Percentiles rank a stretch among this genome's conserved stretches.
Evolutionary conservation across 257 asterid species (phyloP).

Genomic region (Penstemon eatonii): DNA sequence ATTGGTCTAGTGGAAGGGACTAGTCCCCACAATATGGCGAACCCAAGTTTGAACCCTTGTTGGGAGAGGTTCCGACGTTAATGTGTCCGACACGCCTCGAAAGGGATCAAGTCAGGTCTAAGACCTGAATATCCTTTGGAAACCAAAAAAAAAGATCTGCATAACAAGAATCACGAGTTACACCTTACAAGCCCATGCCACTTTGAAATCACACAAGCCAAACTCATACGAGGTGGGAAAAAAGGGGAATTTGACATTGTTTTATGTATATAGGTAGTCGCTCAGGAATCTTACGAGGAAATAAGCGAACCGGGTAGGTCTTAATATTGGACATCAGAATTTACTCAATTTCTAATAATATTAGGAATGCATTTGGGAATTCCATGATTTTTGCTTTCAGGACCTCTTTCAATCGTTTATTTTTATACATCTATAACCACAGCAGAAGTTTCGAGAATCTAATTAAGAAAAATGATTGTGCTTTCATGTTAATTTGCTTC

Average conservation of each 20-base stretch:
- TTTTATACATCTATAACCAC: slow-evolving; percentile 2
- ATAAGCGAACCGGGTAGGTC: background rate
- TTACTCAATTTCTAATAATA: background rate
- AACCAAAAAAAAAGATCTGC: background rate
- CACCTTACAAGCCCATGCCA: background rate
- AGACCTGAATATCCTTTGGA: no score
- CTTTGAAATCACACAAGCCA: background rate
- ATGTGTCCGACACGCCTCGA: no score
- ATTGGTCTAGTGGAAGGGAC: no score
- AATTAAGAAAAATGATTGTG: background rate
- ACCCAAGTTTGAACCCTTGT: no score
- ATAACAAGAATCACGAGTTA: slow-evolving; percentile 4
- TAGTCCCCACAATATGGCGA: no score
- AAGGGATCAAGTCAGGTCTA: no score
- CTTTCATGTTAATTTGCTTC: background rate
- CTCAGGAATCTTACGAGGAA: background rate
- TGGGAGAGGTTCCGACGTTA: no score
- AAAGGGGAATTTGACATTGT: slow-evolving; percentile 6
- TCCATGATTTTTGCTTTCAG: background rate
- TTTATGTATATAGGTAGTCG: background rate
- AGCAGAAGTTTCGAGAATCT: slow-evolving; percentile 5
- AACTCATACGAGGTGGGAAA: background rate
- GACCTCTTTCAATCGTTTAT: slow-evolving; percentile 9
- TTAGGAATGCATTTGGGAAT: slow-evolving; percentile 1
- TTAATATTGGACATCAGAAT: background rate